Percentiles rank a stretch among this genome's conserved stretches.
Evolutionary conservation across 1,139 yeast species (phyloP).

Genomic region (Debaryomyces nepalensis): DNA sequence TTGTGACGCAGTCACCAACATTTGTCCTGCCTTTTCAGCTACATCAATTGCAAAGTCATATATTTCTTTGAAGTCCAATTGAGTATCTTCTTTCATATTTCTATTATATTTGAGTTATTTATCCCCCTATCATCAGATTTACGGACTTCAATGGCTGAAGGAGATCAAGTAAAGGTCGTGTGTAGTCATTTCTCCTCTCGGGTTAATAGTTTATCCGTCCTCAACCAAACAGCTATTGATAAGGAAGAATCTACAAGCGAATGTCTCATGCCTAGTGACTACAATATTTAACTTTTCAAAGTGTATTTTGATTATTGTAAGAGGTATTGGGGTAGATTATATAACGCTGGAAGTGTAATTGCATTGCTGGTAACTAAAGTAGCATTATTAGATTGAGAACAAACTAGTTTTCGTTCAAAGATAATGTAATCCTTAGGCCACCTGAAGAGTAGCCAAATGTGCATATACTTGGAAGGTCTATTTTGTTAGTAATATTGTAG

Average conservation of each 20-base stretch:
- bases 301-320: too few relatives aligned
- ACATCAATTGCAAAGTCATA: conserved; percentile 14
- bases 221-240: not conserved
- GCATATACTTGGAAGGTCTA: conserved; percentile 6
- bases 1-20: conserved; percentile 12
- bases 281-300: too few relatives aligned
- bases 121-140: not conserved
- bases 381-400: too few relatives aligned
- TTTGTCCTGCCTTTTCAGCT: conserved; percentile 14
- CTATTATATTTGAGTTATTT: not conserved
- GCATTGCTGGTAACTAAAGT: too few relatives aligned
- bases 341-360: too few relatives aligned
- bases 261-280: too few relatives aligned
- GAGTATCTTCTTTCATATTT: not conserved
- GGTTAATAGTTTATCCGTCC: conserved; percentile 6
- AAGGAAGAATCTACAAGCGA: too few relatives aligned
- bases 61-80: conserved; percentile 13
- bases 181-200: not conserved
- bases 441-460: conserved; percentile 16
- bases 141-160: not conserved
- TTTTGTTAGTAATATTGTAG: conserved; percentile 6
- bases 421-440: conserved; percentile 4
- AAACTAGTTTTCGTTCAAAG: not conserved
- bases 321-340: too few relatives aligned
- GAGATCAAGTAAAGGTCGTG: not conserved